Evolutionary conservation across 306 rosid genomes (phyloP), one percentile per base, ranked within the genome.

Genomic region (Adenanthera pavonina): DNA sequence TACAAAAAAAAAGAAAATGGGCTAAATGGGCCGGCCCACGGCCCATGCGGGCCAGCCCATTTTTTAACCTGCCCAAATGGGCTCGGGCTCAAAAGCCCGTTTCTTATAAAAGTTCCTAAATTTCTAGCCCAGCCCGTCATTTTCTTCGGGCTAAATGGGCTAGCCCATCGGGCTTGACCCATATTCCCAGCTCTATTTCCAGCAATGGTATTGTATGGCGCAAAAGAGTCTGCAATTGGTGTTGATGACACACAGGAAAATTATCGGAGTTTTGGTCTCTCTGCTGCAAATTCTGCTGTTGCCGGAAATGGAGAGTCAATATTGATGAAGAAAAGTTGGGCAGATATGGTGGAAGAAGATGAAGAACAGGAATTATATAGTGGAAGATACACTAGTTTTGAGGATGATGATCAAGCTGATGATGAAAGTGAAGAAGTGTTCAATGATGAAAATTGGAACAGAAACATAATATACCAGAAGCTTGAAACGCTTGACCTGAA

Each of bases 331-430:
- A 95, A 92, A 82, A 93, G 99, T 52, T 95, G 99, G 99, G 99
- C 99, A 69, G 99, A 95, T 71, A 85, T 93, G 84, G 97, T 74
- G 14, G 98, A 95, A 88, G 99, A 95, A 87, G 98, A 92, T 57
- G 96, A 94, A 86, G 96, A 91, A 78, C 92, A 86, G 35, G 80
- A 69, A 6, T 41, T 87, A 43, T 74, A 76, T 38, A 38, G 73
- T 14, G 85, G 78, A 78, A 52, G 64, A 65, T 72, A 53, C 60
- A 17, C 64, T 72, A 33, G 64, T 61, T 71, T 77, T 67, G 88
- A 56, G 71, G 69, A 13, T 59, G 15, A 17, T 53, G 60, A 17
- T 53, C 60, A 53, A 53, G 60, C 10, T 1, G 30, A 56, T 19
- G 30, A 78, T 56, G 20, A 65, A 12, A 66, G 33, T 52, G 84